phyloP scores from a whole-genome alignment of 805 yeast species.

The Debaryomyces prosopidis region DNA sequence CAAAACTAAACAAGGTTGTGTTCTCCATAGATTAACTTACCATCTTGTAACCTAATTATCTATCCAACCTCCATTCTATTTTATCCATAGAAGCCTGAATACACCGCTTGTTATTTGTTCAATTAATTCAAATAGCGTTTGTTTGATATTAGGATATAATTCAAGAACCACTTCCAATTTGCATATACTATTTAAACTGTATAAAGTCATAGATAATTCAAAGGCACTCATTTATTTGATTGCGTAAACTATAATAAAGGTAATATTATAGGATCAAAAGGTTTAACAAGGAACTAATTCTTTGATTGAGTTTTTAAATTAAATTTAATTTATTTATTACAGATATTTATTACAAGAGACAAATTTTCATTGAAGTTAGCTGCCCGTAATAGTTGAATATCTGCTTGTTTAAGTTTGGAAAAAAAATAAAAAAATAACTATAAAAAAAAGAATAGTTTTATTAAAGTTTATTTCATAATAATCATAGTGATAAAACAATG shows the following conservation, averaged over 20 bases:
- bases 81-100: slow-evolving; percentile 1
- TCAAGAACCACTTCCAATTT: slow-evolving; percentile 5
- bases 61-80: slow-evolving; percentile 3
- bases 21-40: neutral
- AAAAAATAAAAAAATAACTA: slow-evolving; percentile 14
- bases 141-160: slow-evolving; percentile 1
- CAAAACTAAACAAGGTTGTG: neutral
- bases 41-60: slow-evolving; percentile 1
- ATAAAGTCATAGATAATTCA: slow-evolving; percentile 3
- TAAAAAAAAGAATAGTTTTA: slow-evolving; percentile 5
- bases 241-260: slow-evolving; percentile 13
- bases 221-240: slow-evolving; percentile 36
- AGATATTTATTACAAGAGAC: neutral
- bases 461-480: neutral
- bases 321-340: neutral
- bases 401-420: neutral
- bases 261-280: neutral
- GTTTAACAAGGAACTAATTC: neutral
- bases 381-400: neutral
- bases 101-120: neutral
- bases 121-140: neutral
- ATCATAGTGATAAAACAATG: slow-evolving; percentile 21
- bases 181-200: slow-evolving; percentile 7
- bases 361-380: neutral
- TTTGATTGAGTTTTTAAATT: neutral